These are phyloP conservation scores for Triglochin maritima DNA, from an alignment of 106 monocot species.

Conservation along the genomic window DNA sequence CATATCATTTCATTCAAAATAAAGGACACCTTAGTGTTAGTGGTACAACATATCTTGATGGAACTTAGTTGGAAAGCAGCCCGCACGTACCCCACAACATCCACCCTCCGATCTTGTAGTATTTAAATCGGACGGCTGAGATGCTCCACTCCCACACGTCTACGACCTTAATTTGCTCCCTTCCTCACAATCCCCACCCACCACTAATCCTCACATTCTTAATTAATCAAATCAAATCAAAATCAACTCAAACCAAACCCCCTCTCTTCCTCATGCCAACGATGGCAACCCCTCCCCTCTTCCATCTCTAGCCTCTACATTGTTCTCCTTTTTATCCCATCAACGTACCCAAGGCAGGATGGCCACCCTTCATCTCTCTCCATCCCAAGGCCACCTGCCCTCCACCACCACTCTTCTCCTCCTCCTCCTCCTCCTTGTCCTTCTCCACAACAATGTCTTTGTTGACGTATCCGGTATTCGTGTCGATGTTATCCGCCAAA, in stretches of 20 bases:
- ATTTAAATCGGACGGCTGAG: too few species aligned
- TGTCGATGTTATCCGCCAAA: slow-evolving; percentile 5
- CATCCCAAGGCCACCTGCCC: slow-evolving; percentile 7
- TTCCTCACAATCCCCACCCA: too few species aligned
- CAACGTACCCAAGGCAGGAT: neutral
- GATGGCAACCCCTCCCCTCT: neutral
- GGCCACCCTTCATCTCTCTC: slow-evolving; percentile 4
- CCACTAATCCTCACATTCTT: too few species aligned
- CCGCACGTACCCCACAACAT: too few species aligned
- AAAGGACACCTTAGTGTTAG: too few species aligned
- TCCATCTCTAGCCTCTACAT: neutral
- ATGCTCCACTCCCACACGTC: too few species aligned
- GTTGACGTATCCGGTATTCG: slow-evolving; percentile 2
- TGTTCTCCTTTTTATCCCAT: neutral
- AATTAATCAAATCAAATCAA: neutral
- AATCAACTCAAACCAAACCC: neutral
- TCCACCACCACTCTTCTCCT: neutral
- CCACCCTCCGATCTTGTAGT: too few species aligned
- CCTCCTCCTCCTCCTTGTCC: slow-evolving; percentile 1
- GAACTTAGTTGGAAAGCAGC: too few species aligned
- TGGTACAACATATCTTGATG: too few species aligned
- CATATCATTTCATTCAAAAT: too few species aligned
- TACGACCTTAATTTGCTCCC: too few species aligned
- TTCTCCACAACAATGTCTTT: neutral
- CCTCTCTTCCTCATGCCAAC: neutral